Conservation (phyloP, 2,329 filamentous ascomycete genomes). For the Chalaropsis thielavioides region DNA sequence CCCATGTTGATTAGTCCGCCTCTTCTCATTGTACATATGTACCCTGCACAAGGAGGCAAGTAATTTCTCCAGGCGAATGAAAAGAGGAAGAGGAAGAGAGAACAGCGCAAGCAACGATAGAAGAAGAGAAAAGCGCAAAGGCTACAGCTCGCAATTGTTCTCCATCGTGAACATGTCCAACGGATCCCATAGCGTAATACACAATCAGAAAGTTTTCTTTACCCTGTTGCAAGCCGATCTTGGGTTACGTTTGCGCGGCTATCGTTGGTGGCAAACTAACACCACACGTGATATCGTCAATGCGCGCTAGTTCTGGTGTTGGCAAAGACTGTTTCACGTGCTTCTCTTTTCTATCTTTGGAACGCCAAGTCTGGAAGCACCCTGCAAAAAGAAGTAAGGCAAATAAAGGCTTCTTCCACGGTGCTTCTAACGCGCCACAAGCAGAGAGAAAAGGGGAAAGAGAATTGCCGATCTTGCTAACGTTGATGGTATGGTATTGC, state of each 20-base stretch:
- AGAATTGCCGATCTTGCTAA: neutral
- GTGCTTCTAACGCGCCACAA: neutral
- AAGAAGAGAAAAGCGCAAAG: neutral
- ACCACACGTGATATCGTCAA: neutral
- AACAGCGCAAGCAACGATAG: neutral
- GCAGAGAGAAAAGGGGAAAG: neutral
- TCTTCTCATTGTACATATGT: neutral
- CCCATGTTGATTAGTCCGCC: neutral
- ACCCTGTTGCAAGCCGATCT: neutral
- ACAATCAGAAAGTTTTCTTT: too few species aligned
- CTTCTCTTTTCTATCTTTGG: neutral
- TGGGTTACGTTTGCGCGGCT: neutral
- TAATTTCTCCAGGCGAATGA: neutral
- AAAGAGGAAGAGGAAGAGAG: neutral
- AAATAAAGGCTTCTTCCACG: neutral
- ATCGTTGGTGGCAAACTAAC: neutral
- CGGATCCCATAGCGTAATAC: too few species aligned
- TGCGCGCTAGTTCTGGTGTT: too few species aligned
- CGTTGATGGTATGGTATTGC: neutral
- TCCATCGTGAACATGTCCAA: too few species aligned
- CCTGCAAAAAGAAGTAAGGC: neutral
- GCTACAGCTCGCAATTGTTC: too few species aligned
- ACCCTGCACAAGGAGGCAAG: neutral
- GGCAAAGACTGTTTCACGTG: neutral
- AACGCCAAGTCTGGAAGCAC: neutral